These are phyloP conservation scores for Paramecium caudatum DNA, from an alignment of 73 alveolate genomes.

Conservation along the genomic window DNA sequence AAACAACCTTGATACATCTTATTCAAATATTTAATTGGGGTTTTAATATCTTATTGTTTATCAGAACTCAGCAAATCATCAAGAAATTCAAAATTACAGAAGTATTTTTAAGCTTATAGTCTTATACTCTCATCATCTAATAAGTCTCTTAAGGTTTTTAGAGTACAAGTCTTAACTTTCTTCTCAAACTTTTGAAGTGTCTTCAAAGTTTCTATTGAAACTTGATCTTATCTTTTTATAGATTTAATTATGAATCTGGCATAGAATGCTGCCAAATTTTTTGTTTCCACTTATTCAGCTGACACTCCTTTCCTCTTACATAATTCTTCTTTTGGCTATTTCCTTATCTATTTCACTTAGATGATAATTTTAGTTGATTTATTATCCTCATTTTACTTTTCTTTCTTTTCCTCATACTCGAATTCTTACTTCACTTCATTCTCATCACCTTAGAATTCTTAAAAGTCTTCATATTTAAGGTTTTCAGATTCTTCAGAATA, in stretches of 20 bases:
- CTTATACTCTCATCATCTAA: background rate
- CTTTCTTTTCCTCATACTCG: no score
- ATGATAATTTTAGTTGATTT: background rate
- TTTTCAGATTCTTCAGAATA: no score
- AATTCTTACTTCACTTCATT: no score
- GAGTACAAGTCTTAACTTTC: background rate
- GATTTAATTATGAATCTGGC: background rate
- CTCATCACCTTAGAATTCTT: no score
- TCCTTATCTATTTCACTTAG: background rate
- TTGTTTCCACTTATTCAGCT: background rate
- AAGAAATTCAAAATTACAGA: background rate
- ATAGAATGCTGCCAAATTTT: background rate
- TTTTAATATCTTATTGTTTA: background rate
- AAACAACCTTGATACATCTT: constrained; percentile 7
- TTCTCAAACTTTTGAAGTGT: background rate
- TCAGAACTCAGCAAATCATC: background rate
- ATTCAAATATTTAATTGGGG: background rate
- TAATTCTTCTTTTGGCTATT: background rate
- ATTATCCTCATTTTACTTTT: no score
- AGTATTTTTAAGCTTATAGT: background rate
- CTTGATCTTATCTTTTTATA: background rate
- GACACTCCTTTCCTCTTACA: background rate
- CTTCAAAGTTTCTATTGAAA: background rate
- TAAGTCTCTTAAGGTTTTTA: background rate
- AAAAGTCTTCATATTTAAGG: no score